Evolutionary conservation across 2,329 filamentous ascomycete species (phyloP).

Genomic region (Epichloe festucae): DNA sequence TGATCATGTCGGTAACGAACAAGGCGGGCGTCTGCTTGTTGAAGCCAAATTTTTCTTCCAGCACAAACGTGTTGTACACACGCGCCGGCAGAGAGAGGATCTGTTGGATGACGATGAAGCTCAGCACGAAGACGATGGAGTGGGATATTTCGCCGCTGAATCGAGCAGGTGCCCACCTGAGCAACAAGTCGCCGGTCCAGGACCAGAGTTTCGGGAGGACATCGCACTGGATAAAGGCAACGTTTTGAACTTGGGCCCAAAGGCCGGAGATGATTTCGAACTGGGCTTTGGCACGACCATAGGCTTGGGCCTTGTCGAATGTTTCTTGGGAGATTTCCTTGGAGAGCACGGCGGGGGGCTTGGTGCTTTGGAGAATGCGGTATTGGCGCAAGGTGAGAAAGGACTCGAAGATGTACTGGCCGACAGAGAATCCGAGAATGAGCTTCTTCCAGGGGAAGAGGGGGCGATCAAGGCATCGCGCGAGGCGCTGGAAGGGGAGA

Average conservation of each 20-base stretch:
- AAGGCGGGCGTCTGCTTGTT: slow-evolving; percentile 92
- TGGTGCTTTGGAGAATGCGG: slow-evolving; percentile 64
- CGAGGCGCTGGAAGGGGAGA: slow-evolving; percentile 45
- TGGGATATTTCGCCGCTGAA: slow-evolving; percentile 91
- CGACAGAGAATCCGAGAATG: slow-evolving; percentile 86
- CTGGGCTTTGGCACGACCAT: slow-evolving; percentile 89
- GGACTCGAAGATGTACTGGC: slow-evolving; percentile 81
- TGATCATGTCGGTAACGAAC: slow-evolving; percentile 83
- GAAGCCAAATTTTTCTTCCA: slow-evolving; percentile 94
- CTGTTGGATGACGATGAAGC: slow-evolving; percentile 73
- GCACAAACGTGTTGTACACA: slow-evolving; percentile 88
- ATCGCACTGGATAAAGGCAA: slow-evolving; percentile 82
- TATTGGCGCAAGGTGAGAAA: slow-evolving; percentile 87
- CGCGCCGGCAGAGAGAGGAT: slow-evolving; percentile 65
- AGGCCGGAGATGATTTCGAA: slow-evolving; percentile 72
- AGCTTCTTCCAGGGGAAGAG: slow-evolving; percentile 96
- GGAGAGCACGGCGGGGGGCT: slow-evolving; percentile 77
- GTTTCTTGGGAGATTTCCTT: slow-evolving; percentile 81
- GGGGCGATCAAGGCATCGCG: slow-evolving; percentile 76
- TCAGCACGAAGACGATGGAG: slow-evolving; percentile 82
- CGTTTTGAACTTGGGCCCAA: slow-evolving; percentile 77
- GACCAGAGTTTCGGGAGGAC: slow-evolving; percentile 85
- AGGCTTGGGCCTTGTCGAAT: slow-evolving; percentile 91
- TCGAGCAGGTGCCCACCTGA: slow-evolving; percentile 58
- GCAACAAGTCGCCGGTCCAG: slow-evolving; percentile 61